phyloP scores from a whole-genome alignment of 495 filamentous ascomycete species.

The Penicillium herquei region DNA sequence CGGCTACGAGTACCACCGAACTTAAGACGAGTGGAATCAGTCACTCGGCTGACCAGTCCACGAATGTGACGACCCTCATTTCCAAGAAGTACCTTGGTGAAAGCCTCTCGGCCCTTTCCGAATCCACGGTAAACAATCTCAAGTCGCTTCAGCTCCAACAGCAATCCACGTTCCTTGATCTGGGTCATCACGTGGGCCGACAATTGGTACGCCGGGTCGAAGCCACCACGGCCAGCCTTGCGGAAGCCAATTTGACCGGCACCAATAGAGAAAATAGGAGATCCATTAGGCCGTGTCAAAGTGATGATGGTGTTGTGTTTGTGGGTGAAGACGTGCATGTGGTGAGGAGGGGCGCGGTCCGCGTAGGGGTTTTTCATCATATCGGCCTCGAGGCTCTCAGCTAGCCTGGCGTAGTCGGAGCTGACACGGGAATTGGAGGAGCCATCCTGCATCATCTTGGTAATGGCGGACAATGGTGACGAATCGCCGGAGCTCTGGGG shows the following conservation, averaged over 20 bases:
- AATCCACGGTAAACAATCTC: conserved; percentile 83
- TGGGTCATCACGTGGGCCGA: conserved; percentile 72
- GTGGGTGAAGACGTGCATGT: conserved; percentile 80
- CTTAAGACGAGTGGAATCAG: conserved; percentile 84
- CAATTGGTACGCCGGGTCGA: conserved; percentile 93
- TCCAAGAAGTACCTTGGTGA: conserved; percentile 82
- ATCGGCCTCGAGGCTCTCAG: conserved; percentile 37
- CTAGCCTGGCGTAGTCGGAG: conserved; percentile 32
- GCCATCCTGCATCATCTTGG: conserved; percentile 31
- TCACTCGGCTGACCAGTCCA: conserved; percentile 67
- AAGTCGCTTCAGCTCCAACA: conserved; percentile 55
- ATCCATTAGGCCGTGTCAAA: conserved; percentile 74
- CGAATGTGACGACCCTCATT: conserved; percentile 75
- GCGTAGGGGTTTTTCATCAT: conserved; percentile 39
- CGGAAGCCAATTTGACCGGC: conserved; percentile 84
- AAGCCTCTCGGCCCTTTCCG: conserved; percentile 80
- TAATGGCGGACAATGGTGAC: conserved; percentile 32
- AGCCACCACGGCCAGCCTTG: conserved; percentile 72
- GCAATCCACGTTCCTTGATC: conserved; percentile 71
- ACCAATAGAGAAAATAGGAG: conserved; percentile 70
- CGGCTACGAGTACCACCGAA: conserved; percentile 90
- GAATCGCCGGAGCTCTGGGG: conserved; percentile 15
- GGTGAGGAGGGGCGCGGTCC: conserved; percentile 57
- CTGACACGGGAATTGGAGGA: conserved; percentile 16
- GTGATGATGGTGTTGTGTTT: conserved; percentile 96